Conservation (phyloP, 306 rosid genomes). For the Calophaca sinica region DNA sequence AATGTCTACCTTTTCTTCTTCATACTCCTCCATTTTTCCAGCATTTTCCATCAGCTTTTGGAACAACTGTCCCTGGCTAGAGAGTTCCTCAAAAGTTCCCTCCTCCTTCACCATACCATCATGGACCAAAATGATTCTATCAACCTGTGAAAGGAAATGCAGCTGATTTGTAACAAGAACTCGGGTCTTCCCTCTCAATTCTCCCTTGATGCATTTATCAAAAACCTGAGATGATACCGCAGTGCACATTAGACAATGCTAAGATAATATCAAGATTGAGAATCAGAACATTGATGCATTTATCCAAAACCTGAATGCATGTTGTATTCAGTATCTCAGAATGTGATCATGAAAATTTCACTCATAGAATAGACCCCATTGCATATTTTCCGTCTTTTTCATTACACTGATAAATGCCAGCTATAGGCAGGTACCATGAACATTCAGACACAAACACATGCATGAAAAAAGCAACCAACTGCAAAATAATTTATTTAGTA, state of each 20-base stretch:
- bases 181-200: constrained; percentile 83
- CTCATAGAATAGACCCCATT: constrained; percentile 22
- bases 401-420: neutral
- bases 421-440: constrained; percentile 14
- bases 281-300: neutral
- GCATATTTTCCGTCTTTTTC: constrained; percentile 2
- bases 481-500: neutral
- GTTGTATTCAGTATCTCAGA: constrained; percentile 6
- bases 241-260: constrained; percentile 24
- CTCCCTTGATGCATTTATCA: constrained; percentile 86
- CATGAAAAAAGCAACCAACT: neutral
- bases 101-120: constrained; percentile 80
- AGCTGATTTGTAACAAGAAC: constrained; percentile 98
- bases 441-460: neutral
- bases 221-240: constrained; percentile 64
- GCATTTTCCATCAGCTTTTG: constrained; percentile 96
- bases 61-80: constrained; percentile 68
- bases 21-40: constrained; percentile 81
- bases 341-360: constrained; percentile 10
- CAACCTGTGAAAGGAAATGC: constrained; percentile 93
- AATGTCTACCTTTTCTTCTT: constrained; percentile 53
- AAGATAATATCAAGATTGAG: constrained; percentile 34
- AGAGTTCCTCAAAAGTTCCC: constrained; percentile 93
- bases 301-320: neutral
- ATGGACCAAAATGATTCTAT: constrained; percentile 75